These are phyloP conservation scores for Chenopodium album DNA, from an alignment of 148 eudicot genomes.

Conservation along the genomic window DNA sequence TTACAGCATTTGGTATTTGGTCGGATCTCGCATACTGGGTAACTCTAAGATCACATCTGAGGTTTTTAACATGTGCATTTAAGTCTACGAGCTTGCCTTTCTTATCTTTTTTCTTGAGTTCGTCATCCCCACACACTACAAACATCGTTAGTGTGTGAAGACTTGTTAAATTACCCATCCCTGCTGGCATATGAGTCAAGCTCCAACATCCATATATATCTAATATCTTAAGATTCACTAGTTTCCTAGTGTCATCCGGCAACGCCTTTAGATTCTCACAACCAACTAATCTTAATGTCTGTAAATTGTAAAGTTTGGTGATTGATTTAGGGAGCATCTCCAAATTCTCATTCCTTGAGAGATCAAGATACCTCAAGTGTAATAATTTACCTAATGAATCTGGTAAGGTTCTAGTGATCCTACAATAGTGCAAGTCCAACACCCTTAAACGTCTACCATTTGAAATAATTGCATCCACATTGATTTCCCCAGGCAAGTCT, in stretches of 20 bases:
- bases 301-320: too few species aligned
- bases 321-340: too few species aligned
- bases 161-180: conserved; percentile 17
- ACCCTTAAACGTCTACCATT: too few species aligned
- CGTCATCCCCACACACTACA: background rate
- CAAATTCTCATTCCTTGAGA: too few species aligned
- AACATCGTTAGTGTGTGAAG: conserved; percentile 6
- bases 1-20: too few species aligned
- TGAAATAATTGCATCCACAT: too few species aligned
- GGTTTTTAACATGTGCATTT: background rate
- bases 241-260: conserved; percentile 15
- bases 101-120: background rate
- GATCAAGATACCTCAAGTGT: too few species aligned
- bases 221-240: conserved; percentile 25
- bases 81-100: background rate
- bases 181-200: conserved; percentile 19
- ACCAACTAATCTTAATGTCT: too few species aligned
- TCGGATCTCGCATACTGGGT: too few species aligned
- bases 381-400: too few species aligned
- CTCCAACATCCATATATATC: background rate
- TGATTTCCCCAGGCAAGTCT: too few species aligned
- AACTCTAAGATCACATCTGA: background rate
- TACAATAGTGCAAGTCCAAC: fast-evolving
- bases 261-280: conserved; percentile 4
- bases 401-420: too few species aligned